Base-by-base conservation (phyloP, 495 filamentous ascomycete genomes). In the Aspergillus affinis region DNA sequence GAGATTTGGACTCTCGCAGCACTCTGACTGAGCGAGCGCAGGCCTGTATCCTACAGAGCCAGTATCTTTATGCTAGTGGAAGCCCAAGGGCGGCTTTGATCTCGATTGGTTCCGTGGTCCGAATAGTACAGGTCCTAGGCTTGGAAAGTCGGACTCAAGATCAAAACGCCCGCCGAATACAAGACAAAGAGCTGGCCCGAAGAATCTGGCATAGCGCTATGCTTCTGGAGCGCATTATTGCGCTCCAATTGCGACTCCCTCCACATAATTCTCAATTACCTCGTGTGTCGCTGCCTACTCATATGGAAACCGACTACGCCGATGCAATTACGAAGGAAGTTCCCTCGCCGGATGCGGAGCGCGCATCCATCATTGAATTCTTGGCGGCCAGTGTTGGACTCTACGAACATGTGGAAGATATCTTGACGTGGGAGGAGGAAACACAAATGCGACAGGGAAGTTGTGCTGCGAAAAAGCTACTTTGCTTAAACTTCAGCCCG, bases 41-140 rank as follows among this genome's bases (percentile, higher is more conserved):
- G n/a, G 56, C 30, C 6, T 52, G 45, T 10, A 54, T 66, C 6
- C 47, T 69, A 9, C 66, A 66, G 45, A 49, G 57, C 19, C 58
- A 64, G 18, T 69, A 69, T 54, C 55, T 66, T 4, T 57, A 66
- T 18, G 50, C 61, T 3, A 63, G 50, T 3, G 63, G 66, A 0
- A 55, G 61, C 13, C 55, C 62, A n/a, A 51, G 30, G 44, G 27
- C 13, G 18, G 61, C 63, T 3, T 66, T 61, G 66, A 44, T 53
- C 12, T 27, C 57, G 4, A 30, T 62, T 17, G 59, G 60, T 3
- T 26, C 52, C 47, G 47, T 58, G 1, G 55, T 69, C 3, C 54
- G 53, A 4, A 57, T 20, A 6, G 63, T 61, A 12, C 58, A 69
- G 36, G 26, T 54, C 0, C 53, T 55, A 15, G 32, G 48, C 5